Base-by-base conservation (phyloP, 441 rosid genomes). In the Eutrema salsugineum region DNA sequence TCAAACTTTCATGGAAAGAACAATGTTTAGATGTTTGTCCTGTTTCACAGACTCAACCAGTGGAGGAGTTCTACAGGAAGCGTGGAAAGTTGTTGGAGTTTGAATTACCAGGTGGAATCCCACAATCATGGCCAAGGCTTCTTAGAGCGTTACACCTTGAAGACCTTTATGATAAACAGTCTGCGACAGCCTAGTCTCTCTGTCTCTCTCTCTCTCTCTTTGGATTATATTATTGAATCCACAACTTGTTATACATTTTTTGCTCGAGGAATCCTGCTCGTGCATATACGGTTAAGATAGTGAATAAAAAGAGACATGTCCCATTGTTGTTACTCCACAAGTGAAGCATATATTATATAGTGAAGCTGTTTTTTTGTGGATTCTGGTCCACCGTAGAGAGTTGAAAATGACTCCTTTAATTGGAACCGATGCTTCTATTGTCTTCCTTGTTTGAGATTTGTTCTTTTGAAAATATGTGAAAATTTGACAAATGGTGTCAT, bases 101-200 rank as follows among this genome's bases (percentile, higher is more conserved):
- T 53, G 85, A 91, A 57, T 93, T 95, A 61, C 99, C 98, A 0
- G 99, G 99, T 38, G 98, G 99, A 77, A 95, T 95, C 77, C 96
- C 96, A 5, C 92, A 95, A 78, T 92, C 98, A 1, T 95, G 99
- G 99, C 94, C 98, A 11, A 91, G 81, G 82, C 86, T 92, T 72
- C 99, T 95, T 78, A 83, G 75, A 74, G 98, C 97, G 63, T 80
- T 95, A 79, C 86, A 93, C 77, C 83, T 95, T 59, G 97, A 85
- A 71, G 83, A 91, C 67, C 84, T 69, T 22, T 83, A 84, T 22
- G 79, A 84, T 63, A 85, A 86, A 78, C 78, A 74, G 68, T 87
- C 93, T 11, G 95, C 85, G 42, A 85, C 86, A 47, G 98, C 96
- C 20, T 91, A 82, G 55, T 48, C 15, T 49, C 36, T 24, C 28